Evolutionary conservation across 2,329 filamentous ascomycete genomes (phyloP).

Genomic region (Cladophialophora exuberans): DNA sequence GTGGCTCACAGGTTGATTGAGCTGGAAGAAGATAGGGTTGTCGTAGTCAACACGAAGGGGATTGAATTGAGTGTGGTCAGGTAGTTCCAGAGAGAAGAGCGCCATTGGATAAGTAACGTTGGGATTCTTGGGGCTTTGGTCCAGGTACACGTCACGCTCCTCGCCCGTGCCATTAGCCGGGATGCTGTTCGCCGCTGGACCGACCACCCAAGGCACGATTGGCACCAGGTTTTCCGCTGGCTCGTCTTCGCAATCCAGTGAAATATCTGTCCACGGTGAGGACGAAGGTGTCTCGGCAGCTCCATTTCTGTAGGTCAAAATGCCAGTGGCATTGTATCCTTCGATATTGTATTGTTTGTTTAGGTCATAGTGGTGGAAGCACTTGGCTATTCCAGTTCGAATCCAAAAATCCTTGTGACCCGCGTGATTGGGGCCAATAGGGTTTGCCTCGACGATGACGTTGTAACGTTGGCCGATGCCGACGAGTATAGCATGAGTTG

Average conservation of each 20-base stretch:
- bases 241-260: neutral
- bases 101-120: neutral
- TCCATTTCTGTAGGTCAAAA: neutral
- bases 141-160: too few relatives aligned
- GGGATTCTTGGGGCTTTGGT: too few relatives aligned
- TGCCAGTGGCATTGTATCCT: neutral
- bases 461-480: conserved; percentile 34
- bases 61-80: neutral
- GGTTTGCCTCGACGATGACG: conserved; percentile 32
- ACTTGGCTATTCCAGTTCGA: conserved; percentile 24
- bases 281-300: neutral
- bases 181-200: too few relatives aligned
- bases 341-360: neutral
- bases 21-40: neutral
- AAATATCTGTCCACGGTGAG: neutral
- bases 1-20: neutral
- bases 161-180: too few relatives aligned
- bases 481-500: conserved; percentile 12
- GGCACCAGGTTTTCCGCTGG: neutral
- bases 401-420: conserved; percentile 13
- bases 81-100: neutral
- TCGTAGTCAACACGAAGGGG: neutral
- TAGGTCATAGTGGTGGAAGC: conserved; percentile 20
- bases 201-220: neutral
- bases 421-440: conserved; percentile 4